Base-by-base conservation (phyloP, 2,329 filamentous ascomycete genomes). In the Ophiostoma angusticollis region DNA sequence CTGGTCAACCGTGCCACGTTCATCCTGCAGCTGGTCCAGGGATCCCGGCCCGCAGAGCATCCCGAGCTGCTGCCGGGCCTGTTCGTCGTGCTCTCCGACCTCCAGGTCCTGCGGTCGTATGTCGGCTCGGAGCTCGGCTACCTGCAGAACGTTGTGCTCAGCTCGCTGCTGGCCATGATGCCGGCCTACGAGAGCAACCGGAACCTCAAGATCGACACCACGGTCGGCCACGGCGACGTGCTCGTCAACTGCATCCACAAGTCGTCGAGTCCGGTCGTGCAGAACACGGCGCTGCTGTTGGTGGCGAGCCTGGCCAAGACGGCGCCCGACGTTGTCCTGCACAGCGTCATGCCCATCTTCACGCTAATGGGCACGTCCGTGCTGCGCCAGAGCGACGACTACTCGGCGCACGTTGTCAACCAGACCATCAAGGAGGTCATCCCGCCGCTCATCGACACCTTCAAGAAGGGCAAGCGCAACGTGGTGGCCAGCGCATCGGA, bases 271-370 rank as follows among this genome's bases (percentile, higher is more conserved):
- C 86, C 87, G 1, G 85, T 94, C 47, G 86, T 98, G 6, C 93
- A 96, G 55, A 95, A 93, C 54, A 78, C 81, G 6, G 87, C 91
- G 4, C 68, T 98, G 12, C 72, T 96, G 8, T 67, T 98, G 19
- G 84, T 96, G 42, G 86, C 89, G 18, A 81, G 78, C 41, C 68
- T 98, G 29, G 89, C 91, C 17, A 80, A 80, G 28, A 83, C 87
- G 49, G 84, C 85, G 0, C 91, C 93, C 0, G 87, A 94, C 56
- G 65, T 93, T 34, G 84, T 98, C 3, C 69, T 98, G 41, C 89
- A 98, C 60, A 95, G 86, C 50, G 84, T 98, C 39, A 98, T 98
- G 91, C 91, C 91, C 11, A 89, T 98, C 37, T 98, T 98, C 62
- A 96, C 91, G 0, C 95, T 96, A 56, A 95, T 96, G 80, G 86